Conservation (phyloP, 257 asterid species). For the Nicotiana otophora region DNA sequence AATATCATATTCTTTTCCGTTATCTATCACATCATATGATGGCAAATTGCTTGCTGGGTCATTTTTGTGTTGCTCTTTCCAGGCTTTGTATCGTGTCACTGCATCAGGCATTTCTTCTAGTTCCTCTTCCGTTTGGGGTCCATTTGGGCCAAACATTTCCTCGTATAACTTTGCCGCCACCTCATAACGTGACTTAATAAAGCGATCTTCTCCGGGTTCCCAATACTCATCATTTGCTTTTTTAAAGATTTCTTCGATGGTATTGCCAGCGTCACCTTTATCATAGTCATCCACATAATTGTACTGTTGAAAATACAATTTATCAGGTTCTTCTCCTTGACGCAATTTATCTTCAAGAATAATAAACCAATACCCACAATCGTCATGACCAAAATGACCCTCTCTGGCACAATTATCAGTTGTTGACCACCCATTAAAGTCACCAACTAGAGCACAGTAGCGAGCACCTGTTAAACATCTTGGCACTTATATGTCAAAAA, state of each 20-base stretch:
- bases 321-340: slow-evolving; percentile 87
- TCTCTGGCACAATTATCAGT: slow-evolving; percentile 86
- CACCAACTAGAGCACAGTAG: slow-evolving; percentile 88
- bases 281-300: slow-evolving; percentile 80
- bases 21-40: slow-evolving; percentile 76
- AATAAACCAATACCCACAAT: slow-evolving; percentile 93
- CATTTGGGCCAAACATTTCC: slow-evolving; percentile 95
- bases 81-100: slow-evolving; percentile 71
- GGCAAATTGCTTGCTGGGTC: slow-evolving; percentile 88
- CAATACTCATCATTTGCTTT: slow-evolving; percentile 86
- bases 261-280: slow-evolving; percentile 83
- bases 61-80: slow-evolving; percentile 91
- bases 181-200: slow-evolving; percentile 63
- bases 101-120: slow-evolving; percentile 85
- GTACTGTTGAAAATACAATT: slow-evolving; percentile 82
- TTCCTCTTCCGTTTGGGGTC: slow-evolving; percentile 95
- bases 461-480: slow-evolving; percentile 72
- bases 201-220: slow-evolving; percentile 99
- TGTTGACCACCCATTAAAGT: slow-evolving; percentile 91
- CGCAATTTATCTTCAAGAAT: slow-evolving; percentile 82
- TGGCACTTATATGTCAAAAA: slow-evolving; percentile 14
- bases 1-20: slow-evolving; percentile 47
- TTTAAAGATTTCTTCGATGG: slow-evolving; percentile 64
- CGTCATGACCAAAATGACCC: slow-evolving; percentile 89
- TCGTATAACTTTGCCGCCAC: slow-evolving; percentile 75